Conservation (phyloP, 1,284 basidiomycete species). For the Mycosarcoma mackinlayi region DNA sequence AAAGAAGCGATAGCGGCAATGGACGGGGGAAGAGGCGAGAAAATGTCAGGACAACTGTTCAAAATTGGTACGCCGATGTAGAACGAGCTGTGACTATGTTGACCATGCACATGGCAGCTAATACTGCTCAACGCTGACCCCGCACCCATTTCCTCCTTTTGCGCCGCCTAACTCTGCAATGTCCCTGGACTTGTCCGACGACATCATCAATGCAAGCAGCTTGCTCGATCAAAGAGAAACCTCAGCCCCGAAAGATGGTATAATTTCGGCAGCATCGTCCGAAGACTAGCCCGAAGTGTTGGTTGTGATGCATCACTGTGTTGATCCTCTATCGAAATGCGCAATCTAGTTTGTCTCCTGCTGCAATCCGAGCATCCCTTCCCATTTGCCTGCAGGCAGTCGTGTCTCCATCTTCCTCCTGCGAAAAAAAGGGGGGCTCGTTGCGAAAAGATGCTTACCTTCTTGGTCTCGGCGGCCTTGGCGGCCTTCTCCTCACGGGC, state of each 20-base stretch:
- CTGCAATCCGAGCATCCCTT: not conserved
- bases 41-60: conserved; percentile 21
- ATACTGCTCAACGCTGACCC: not conserved
- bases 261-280: conserved; percentile 66
- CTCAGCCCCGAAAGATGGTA: conserved; percentile 69
- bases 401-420: conserved; percentile 78
- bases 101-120: not conserved
- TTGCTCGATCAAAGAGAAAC: conserved; percentile 23
- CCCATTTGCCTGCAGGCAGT: not conserved
- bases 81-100: too few relatives aligned
- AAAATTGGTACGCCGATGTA: too few relatives aligned
- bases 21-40: too few relatives aligned
- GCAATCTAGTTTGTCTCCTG: too few relatives aligned
- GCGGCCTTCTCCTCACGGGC: conserved; percentile 92
- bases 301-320: conserved; percentile 62
- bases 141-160: not conserved
- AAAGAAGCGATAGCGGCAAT: too few relatives aligned
- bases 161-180: too few relatives aligned
- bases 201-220: not conserved
- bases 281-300: conserved; percentile 63
- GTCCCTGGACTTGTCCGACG: too few relatives aligned
- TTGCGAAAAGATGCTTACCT: conserved; percentile 74
- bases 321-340: conserved; percentile 21
- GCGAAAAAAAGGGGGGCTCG: too few relatives aligned
- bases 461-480: conserved; percentile 86